These are phyloP conservation scores for Serpula lacrymans DNA, from an alignment of 768 basidiomycete genomes.

Conservation along the genomic window DNA sequence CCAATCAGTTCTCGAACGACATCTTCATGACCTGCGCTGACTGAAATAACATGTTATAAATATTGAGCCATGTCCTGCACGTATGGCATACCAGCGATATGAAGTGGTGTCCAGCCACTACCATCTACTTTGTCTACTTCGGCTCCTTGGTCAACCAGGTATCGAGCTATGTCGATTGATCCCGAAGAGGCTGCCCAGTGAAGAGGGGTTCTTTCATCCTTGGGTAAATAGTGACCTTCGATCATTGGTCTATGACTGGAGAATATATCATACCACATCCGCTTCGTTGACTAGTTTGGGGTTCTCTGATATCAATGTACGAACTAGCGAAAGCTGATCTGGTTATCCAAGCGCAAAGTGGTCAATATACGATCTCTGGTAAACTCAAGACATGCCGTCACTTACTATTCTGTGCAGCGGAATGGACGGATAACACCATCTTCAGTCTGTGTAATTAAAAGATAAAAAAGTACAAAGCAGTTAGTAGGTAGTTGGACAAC, in stretches of 20 bases:
- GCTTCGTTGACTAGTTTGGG: constrained; percentile 55
- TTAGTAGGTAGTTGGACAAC: no score
- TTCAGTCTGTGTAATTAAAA: constrained; percentile 22
- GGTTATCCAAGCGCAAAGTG: background rate
- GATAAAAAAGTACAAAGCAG: no score
- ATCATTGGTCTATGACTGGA: no score
- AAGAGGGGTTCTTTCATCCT: constrained; percentile 81
- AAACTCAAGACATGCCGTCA: background rate
- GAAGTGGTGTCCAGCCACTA: constrained; percentile 75
- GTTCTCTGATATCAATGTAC: constrained; percentile 60
- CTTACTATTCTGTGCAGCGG: constrained; percentile 69
- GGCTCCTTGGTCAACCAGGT: constrained; percentile 67
- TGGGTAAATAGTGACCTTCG: no score
- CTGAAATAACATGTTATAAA: constrained; percentile 38
- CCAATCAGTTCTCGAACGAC: constrained; percentile 75
- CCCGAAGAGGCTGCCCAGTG: constrained; percentile 85
- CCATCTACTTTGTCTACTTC: constrained; percentile 65
- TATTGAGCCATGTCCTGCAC: background rate
- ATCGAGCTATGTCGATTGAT: constrained; percentile 60
- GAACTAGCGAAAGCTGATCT: constrained; percentile 75
- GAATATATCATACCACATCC: constrained; percentile 49
- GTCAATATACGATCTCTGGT: background rate
- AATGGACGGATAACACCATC: constrained; percentile 51
- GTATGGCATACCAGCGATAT: constrained; percentile 61
- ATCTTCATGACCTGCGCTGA: constrained; percentile 76